phyloP scores from a whole-genome alignment of 495 filamentous ascomycete species.

The Aspergillus egyptiacus region DNA sequence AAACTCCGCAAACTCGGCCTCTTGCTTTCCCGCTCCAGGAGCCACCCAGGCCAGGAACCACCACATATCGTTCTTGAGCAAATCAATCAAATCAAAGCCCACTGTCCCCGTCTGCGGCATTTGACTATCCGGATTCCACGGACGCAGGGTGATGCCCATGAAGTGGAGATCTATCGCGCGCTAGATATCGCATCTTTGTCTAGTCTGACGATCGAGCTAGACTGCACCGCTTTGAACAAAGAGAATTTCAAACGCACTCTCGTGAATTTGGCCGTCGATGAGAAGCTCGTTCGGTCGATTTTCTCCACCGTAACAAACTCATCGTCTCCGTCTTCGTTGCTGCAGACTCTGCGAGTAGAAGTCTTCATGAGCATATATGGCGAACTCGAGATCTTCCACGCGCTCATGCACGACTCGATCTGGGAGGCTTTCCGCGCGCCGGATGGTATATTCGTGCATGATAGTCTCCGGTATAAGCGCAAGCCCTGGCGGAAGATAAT shows the following conservation, averaged over 20 bases:
- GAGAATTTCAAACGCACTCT: not conserved
- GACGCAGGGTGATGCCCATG: not conserved
- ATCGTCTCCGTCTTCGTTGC: not conserved
- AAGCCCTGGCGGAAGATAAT: not conserved
- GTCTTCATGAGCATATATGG: not conserved
- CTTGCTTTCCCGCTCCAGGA: not conserved
- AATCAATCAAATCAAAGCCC: not conserved
- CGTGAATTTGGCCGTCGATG: slow-evolving; percentile 5
- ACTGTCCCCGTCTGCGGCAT: not conserved
- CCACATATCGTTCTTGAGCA: not conserved
- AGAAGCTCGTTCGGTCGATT: slow-evolving; percentile 1
- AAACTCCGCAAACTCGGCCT: not conserved
- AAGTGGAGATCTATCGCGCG: slow-evolving; percentile 7
- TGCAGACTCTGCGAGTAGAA: slow-evolving; percentile 2
- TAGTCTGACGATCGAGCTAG: slow-evolving; percentile 1
- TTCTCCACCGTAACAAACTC: not conserved
- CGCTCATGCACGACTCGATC: not conserved
- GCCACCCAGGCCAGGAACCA: not conserved
- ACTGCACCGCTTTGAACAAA: not conserved
- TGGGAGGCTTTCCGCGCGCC: slow-evolving; percentile 1
- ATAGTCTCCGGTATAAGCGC: slow-evolving; percentile 1
- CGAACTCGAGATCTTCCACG: not conserved
- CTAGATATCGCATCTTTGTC: not conserved
- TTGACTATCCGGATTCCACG: slow-evolving; percentile 3
- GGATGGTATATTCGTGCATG: slow-evolving; percentile 1